Conservation (phyloP, 257 asterid species). For the Nicotiana obtusifolia region DNA sequence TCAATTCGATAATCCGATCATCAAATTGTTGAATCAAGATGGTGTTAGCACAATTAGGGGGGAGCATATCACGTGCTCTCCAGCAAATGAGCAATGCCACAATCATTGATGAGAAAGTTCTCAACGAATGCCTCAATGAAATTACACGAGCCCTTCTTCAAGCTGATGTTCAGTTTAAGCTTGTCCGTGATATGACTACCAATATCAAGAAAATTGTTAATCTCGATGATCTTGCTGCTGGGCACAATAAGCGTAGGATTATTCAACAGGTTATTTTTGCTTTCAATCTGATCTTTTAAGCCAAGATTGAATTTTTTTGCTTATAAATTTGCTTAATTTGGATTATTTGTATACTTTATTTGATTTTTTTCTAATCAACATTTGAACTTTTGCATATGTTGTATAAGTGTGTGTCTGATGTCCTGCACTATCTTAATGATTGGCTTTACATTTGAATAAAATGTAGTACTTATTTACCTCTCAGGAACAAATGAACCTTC, state of each 20-base stretch:
- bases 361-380: background rate
- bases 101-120: conserved; percentile 75
- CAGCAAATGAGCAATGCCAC: conserved; percentile 98
- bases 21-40: conserved; percentile 23
- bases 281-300: background rate
- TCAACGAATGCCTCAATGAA: conserved; percentile 80
- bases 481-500: background rate
- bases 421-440: background rate
- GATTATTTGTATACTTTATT: background rate
- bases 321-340: background rate
- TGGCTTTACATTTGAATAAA: background rate
- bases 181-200: conserved; percentile 70
- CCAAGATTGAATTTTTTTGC: background rate
- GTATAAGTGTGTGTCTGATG: too few relatives aligned
- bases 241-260: conserved; percentile 77
- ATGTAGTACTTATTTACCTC: background rate
- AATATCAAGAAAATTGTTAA: conserved; percentile 80
- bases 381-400: too few relatives aligned
- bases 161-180: conserved; percentile 78
- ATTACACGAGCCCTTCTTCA: conserved; percentile 82
- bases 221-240: conserved; percentile 88
- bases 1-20: background rate
- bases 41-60: conserved; percentile 87
- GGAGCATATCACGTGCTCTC: conserved; percentile 83
- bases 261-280: conserved; percentile 51